A percentile compares a stretch with the other conserved stretches of the same genome.
phyloP scores from a whole-genome alignment of 2,329 filamentous ascomycete genomes.

The Ceratocystis papillata region DNA sequence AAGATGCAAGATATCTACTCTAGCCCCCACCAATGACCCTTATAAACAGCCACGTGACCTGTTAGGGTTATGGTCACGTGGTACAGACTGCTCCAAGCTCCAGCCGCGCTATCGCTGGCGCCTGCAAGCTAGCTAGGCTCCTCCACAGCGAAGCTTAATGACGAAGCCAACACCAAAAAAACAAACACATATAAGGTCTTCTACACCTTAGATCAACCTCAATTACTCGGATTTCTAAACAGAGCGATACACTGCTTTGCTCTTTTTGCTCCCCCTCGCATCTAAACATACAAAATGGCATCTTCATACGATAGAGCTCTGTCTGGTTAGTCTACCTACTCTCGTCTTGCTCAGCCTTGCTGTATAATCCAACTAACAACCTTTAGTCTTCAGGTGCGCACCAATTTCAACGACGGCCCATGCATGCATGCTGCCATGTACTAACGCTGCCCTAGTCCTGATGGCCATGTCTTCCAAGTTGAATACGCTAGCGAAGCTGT shows the following conservation, averaged over 20 bases:
- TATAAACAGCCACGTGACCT: fast-evolving
- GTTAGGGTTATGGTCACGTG: not conserved
- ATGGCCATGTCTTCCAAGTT: constrained; percentile 99
- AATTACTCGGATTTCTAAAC: not conserved
- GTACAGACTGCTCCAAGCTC: not conserved
- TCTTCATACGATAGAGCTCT: constrained; percentile 98
- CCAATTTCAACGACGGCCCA: constrained; percentile 28
- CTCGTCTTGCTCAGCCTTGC: constrained; percentile 28
- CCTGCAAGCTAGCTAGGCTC: constrained; percentile 12
- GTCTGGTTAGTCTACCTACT: constrained; percentile 59
- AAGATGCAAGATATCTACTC: not conserved
- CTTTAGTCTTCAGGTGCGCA: constrained; percentile 67
- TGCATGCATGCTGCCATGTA: constrained; percentile 35
- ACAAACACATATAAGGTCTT: not conserved
- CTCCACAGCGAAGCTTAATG: constrained; percentile 4
- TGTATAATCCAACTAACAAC: constrained; percentile 35
- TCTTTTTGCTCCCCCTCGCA: not conserved
- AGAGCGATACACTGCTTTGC: not conserved
- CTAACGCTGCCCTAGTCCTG: constrained; percentile 61
- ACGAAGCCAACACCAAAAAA: constrained; percentile 5
- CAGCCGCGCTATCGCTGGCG: constrained; percentile 13
- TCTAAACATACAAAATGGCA: constrained; percentile 47
- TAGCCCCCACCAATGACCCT: not conserved
- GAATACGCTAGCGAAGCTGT: constrained; percentile 99
- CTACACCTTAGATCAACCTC: not conserved